phyloP scores from a whole-genome alignment of 805 yeast species.

The Saccharomycopsis lassenensis region DNA sequence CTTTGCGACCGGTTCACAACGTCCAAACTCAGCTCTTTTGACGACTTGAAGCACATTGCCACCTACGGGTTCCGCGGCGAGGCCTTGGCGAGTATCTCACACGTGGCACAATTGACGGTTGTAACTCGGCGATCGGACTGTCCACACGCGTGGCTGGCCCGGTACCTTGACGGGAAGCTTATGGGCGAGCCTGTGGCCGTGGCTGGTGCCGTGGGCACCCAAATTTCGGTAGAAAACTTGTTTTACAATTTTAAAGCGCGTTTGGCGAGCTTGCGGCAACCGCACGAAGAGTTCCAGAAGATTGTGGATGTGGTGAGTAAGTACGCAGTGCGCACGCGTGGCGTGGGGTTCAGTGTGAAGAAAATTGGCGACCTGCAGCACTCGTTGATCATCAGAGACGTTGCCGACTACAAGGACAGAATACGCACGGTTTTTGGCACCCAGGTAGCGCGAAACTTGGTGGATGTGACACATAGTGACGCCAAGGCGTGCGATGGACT shows the following conservation, averaged over 20 bases:
- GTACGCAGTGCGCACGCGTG: slow-evolving; percentile 64
- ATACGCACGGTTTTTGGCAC: slow-evolving; percentile 68
- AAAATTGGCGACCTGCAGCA: slow-evolving; percentile 66
- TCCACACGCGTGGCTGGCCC: slow-evolving; percentile 59
- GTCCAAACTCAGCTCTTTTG: slow-evolving; percentile 64
- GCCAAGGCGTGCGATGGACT: slow-evolving; percentile 38
- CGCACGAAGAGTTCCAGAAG: slow-evolving; percentile 63
- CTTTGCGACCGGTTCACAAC: slow-evolving; percentile 92
- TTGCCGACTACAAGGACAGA: slow-evolving; percentile 46
- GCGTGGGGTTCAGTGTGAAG: slow-evolving; percentile 70
- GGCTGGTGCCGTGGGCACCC: slow-evolving; percentile 87
- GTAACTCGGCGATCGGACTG: slow-evolving; percentile 56
- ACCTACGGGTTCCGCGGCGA: slow-evolving; percentile 97
- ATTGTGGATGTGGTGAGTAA: slow-evolving; percentile 76
- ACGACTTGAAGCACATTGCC: slow-evolving; percentile 56
- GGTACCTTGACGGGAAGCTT: slow-evolving; percentile 58
- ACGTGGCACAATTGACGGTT: slow-evolving; percentile 72
- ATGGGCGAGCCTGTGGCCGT: slow-evolving; percentile 47
- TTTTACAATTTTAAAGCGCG: slow-evolving; percentile 84
- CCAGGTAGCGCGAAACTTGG: slow-evolving; percentile 50
- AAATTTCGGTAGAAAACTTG: slow-evolving; percentile 73
- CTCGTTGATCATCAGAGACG: slow-evolving; percentile 47
- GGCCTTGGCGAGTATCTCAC: slow-evolving; percentile 90
- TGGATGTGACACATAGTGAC: slow-evolving; percentile 33
- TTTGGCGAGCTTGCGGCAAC: slow-evolving; percentile 48